Conservation (phyloP, 768 basidiomycete species). For the Polyporus arcularius region DNA sequence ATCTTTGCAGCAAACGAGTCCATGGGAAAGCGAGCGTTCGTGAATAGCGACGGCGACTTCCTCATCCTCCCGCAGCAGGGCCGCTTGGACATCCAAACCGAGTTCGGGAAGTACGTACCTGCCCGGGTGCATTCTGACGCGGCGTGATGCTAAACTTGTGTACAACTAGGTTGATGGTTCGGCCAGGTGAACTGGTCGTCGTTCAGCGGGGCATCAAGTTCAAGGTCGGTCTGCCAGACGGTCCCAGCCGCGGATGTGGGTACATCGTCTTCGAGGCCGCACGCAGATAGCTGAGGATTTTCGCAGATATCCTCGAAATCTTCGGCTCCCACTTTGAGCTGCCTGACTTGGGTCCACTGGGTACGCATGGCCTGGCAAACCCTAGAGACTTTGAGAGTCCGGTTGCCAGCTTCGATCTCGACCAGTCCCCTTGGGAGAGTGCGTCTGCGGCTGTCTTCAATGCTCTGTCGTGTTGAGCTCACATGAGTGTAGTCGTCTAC, state of each 20-base stretch:
- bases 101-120: slow-evolving; percentile 58
- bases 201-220: slow-evolving; percentile 69
- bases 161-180: slow-evolving; percentile 52
- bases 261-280: too few relatives aligned
- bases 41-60: slow-evolving; percentile 67
- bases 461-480: background rate
- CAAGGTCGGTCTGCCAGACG: slow-evolving; percentile 59
- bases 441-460: slow-evolving; percentile 21
- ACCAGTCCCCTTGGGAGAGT: slow-evolving; percentile 62
- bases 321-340: slow-evolving; percentile 64
- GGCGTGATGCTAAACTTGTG: slow-evolving; percentile 2
- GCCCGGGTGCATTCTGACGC: background rate
- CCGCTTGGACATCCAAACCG: slow-evolving; percentile 67
- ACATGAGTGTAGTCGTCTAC: slow-evolving; percentile 42
- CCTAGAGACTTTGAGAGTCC: slow-evolving; percentile 65
- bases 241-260: slow-evolving; percentile 63
- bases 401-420: slow-evolving; percentile 65
- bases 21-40: slow-evolving; percentile 63
- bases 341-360: slow-evolving; percentile 67
- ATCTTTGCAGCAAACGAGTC: slow-evolving; percentile 60
- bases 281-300: background rate
- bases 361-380: slow-evolving; percentile 67
- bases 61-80: slow-evolving; percentile 67
- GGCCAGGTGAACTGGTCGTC: slow-evolving; percentile 64
- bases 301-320: slow-evolving; percentile 60